phyloP scores from a whole-genome alignment of 1,284 basidiomycete species.

The Chiua sp. region DNA sequence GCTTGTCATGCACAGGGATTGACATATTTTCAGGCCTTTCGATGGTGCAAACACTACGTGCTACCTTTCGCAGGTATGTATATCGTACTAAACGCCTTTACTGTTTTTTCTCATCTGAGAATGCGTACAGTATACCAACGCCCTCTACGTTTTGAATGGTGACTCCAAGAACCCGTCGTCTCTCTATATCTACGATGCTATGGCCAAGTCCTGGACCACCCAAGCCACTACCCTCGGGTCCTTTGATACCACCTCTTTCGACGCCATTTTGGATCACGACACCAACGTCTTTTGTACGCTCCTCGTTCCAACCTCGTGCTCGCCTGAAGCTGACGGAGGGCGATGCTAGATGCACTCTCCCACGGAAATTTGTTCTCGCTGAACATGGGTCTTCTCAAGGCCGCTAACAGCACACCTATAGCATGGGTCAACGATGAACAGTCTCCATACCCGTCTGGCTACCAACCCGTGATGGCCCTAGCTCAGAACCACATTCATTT shows the following conservation, averaged over 20 bases:
- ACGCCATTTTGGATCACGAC: slow-evolving; percentile 85
- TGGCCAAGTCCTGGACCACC: slow-evolving; percentile 66
- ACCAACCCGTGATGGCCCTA: slow-evolving; percentile 76
- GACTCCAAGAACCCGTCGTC: slow-evolving; percentile 68
- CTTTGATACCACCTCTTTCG: slow-evolving; percentile 62
- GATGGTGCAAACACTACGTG: slow-evolving; percentile 69
- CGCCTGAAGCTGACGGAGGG: slow-evolving; percentile 7
- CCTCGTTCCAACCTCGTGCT: not conserved
- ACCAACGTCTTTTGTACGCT: slow-evolving; percentile 81
- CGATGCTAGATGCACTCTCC: slow-evolving; percentile 61
- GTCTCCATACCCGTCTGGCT: slow-evolving; percentile 57
- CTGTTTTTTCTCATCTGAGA: slow-evolving; percentile 2
- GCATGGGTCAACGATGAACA: slow-evolving; percentile 66
- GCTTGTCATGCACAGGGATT: not conserved
- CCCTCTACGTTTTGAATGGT: slow-evolving; percentile 81
- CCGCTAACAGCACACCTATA: slow-evolving; percentile 60
- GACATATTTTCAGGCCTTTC: slow-evolving; percentile 58
- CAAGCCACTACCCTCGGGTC: slow-evolving; percentile 55
- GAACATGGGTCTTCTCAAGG: slow-evolving; percentile 65
- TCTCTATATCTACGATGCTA: slow-evolving; percentile 73
- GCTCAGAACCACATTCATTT: slow-evolving; percentile 85
- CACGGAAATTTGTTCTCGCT: slow-evolving; percentile 66
- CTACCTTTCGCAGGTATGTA: slow-evolving; percentile 67
- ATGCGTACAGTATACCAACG: slow-evolving; percentile 64
- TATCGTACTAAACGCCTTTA: not conserved